Base-by-base conservation (phyloP, 2,329 filamentous ascomycete genomes). In the Cytospora piceae region DNA sequence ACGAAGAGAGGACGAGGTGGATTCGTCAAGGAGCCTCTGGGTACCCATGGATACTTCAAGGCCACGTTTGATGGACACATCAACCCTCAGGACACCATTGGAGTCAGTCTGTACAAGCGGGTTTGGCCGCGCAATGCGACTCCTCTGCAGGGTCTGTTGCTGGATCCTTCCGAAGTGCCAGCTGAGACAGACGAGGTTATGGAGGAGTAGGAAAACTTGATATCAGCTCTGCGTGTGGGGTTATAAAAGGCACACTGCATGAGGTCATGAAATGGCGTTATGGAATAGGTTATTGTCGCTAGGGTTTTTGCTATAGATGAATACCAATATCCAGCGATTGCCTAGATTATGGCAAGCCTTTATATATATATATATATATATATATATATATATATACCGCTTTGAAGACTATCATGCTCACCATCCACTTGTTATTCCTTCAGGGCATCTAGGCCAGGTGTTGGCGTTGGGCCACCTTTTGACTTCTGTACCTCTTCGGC, bases 41-140 rank as follows among this genome's bases (percentile, higher is more conserved):
- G 95, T 72, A 99, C 95, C 42, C 95, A 99, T 78, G 95, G 95
- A n/a, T 99, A 99, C 81, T 98, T 98, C 86, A 99, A 99, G 84
- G 95, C 95, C 15, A 97, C 91, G 2, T 99, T 99, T 80, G 96
- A 99, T 76, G 93, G 90, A 15, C 92, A 91, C 75, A 94, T 99
- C 77, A 98, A 97, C 77, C 94, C 95, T 1, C 92, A 97, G 79
- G 95, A 99, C 79, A 89, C 93, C 3, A 88, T 99, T 56, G 95
- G 92, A 58, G 91, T 98, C 69, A 96, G 92, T 79, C 75, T 95
- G 73, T 95, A 94, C 75, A 95, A 95, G 85, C 82, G 91, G 27
- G 88, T 94, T 67, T 95, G 90, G 85, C 95, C 95, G 9, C 84
- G 94, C 66, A 83, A 83, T 69, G 88, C 93, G 22, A 74, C 74